Percentiles rank a stretch among this genome's conserved stretches.
Conservation (phyloP, 257 asterid genomes). For the Rauvolfia tetraphylla region DNA sequence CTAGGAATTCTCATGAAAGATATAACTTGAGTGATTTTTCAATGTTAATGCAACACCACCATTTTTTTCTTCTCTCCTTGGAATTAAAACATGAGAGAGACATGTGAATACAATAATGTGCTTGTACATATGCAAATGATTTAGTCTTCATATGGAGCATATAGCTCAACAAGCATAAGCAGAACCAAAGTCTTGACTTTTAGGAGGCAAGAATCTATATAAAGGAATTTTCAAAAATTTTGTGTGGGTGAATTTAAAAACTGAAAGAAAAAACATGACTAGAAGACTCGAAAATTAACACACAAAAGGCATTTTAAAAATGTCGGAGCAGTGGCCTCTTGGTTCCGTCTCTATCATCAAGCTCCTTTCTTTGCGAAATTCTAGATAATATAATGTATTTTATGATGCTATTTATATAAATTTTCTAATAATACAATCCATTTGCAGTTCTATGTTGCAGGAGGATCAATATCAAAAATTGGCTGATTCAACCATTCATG, state of each 20-base stretch:
- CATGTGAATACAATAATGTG: neutral
- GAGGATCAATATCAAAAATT: constrained; percentile 74
- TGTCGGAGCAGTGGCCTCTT: too few species aligned
- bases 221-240: too few species aligned
- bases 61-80: neutral
- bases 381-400: neutral
- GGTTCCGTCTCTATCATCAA: too few species aligned
- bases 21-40: neutral
- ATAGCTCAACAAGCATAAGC: neutral
- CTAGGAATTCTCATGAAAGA: too few species aligned
- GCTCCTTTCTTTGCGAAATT: neutral
- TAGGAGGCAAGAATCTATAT: too few species aligned
- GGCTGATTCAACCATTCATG: constrained; percentile 79
- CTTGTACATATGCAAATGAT: neutral
- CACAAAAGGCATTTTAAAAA: too few species aligned
- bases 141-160: neutral
- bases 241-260: too few species aligned
- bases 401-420: neutral
- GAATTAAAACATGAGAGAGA: neutral
- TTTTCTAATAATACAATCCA: constrained; percentile 18
- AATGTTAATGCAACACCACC: neutral
- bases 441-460: constrained; percentile 57
- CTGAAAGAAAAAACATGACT: too few species aligned
- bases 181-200: too few species aligned
- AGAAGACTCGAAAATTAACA: too few species aligned